Base-by-base conservation (phyloP, 768 basidiomycete genomes). In the Lentinula guzmanii region DNA sequence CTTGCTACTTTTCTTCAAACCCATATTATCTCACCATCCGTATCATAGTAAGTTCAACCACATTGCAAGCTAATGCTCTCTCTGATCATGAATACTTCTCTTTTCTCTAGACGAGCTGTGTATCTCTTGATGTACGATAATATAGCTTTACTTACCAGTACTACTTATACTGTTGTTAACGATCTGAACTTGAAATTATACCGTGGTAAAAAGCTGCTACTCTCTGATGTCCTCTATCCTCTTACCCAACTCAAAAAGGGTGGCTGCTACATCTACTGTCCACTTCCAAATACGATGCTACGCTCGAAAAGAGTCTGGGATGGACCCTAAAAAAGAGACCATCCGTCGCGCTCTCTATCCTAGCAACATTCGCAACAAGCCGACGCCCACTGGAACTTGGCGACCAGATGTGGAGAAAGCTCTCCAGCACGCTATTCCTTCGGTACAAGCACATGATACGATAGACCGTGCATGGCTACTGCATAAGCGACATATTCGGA, bases 381-480 rank as follows among this genome's bases (percentile, higher is more conserved):
- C 90, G 28, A 81, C 88, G 18, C 93, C 93, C 2, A 88, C 85
- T 2, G 93, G 93, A 10, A 83, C 87, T 60, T 93, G 93, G 89
- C 85, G 92, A 61, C 86, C 87, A 45, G 87, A 93, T 71, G 89
- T 93, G 33, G 84, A 82, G 39, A 82, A 79, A 53, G 87, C 91
- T 8, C 76, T 98, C 15, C 86, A 90, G 65, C 82, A 81, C 58
- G 91, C 91, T n/a, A 89, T 97, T 56, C 92, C 93, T 11, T 92
- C 91, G 3, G 83, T 80, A 4, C 93, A 96, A 71, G 93, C 91
- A 0, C 93, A 97, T 75, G 84, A 93, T 64, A 97, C 93, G 2
- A 94, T 97, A 58, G 89, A 93, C 65, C 85, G 95, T 35, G 95
- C 95, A 3, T 98, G 91, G 90, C 76, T 87, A 56, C 80, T 98